Conservation (phyloP, 495 filamentous ascomycete species). For the Trichocladium uniseriatum region DNA sequence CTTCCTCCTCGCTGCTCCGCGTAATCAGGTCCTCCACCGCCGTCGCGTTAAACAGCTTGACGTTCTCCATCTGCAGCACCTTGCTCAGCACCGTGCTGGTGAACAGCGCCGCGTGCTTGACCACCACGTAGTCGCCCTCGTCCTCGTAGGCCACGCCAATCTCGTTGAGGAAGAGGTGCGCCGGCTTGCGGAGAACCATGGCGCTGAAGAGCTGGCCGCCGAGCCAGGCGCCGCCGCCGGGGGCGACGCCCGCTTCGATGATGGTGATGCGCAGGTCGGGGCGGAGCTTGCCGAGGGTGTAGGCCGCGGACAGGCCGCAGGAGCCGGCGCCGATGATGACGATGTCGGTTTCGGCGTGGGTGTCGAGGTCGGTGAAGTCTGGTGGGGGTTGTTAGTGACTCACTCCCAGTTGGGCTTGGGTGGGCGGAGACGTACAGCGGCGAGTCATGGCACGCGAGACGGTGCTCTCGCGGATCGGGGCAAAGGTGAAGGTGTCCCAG, state of each 20-base stretch:
- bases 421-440: conserved; percentile 38
- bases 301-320: conserved; percentile 75
- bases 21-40: conserved; percentile 87
- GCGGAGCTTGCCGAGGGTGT: conserved; percentile 71
- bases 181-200: conserved; percentile 90
- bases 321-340: conserved; percentile 86
- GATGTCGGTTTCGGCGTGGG: conserved; percentile 82
- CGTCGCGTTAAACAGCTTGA: conserved; percentile 94
- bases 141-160: conserved; percentile 80
- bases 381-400: neutral
- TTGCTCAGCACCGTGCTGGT: conserved; percentile 74
- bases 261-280: conserved; percentile 88
- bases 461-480: conserved; percentile 79
- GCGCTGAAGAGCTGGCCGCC: conserved; percentile 86
- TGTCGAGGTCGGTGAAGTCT: conserved; percentile 78
- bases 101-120: conserved; percentile 89
- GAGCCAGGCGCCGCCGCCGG: conserved; percentile 85
- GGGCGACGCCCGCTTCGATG: conserved; percentile 77
- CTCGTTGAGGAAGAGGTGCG: conserved; percentile 70
- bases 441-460: conserved; percentile 88
- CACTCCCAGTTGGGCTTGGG: neutral
- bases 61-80: conserved; percentile 74
- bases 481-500: conserved; percentile 73
- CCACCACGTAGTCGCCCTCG: conserved; percentile 77
- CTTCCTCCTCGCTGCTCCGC: conserved; percentile 38